Base-by-base conservation (phyloP, 192 early-diverging fungal genomes). In the Coemansia nantahalensis region DNA sequence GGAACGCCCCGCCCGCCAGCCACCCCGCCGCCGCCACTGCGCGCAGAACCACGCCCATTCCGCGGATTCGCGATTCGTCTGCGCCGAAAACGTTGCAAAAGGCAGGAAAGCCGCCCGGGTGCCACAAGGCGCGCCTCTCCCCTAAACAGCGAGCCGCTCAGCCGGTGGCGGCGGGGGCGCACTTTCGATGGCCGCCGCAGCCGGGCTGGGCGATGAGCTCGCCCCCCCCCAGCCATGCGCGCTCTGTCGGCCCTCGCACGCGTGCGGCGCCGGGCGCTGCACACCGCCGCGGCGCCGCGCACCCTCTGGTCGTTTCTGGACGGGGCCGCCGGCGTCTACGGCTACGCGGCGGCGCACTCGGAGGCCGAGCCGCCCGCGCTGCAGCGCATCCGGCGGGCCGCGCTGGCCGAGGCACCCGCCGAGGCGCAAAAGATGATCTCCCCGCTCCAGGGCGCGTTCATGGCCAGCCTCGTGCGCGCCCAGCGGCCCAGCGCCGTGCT, bases 401-500 rank as follows among this genome's bases (percentile, higher is more conserved):
- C 69, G 11, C 18, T 54, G 11, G 45, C 36, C 11, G 18, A 35
- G 4, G 24, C 61, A 32, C 54, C 48, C 1, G 5, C 18, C 21
- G 61, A 51, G 9, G 69, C 69, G 11, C 58, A 54, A 38, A 73
- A 65, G 40, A 73, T 73, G 69, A 44, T 73, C 12, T 73, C 69
- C 14, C 69, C 69, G 11, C 37, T 73, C 4, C 70, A 73, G 28
- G 69, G 62, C 30, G 54, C 59, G 5, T 73, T 73, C 41, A 51
- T 73, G 44, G 35, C 62, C 39, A 54, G 56, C 34, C 46, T 73
- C 6, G 62, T 73, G 22, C 46, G 45, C 46, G 42, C 42, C 8
- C 54, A 61, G 13, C 16, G 35, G 23, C 48, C 85, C 1, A 26
- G 46, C 1, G n/a, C 16, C 1, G 62, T 86, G 8, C 72, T 90